Evolutionary conservation across 2,329 filamentous ascomycete species (phyloP).

Genomic region (Colletotrichum plurivorum): DNA sequence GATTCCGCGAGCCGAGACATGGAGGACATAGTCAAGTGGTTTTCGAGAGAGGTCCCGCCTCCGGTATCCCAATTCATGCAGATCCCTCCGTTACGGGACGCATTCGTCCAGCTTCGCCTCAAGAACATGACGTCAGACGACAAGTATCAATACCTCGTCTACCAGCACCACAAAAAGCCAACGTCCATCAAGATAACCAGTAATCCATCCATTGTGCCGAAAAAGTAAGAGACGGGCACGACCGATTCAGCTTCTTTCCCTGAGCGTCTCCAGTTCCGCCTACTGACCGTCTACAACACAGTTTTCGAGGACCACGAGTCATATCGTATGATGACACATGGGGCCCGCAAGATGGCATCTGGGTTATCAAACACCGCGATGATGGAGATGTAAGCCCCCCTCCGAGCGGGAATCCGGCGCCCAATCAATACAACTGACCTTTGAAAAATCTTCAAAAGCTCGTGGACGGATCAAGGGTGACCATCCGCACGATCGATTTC

Average conservation of each 20-base stretch:
- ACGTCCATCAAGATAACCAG: background rate
- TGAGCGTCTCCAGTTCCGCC: no score
- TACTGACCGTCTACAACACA: background rate
- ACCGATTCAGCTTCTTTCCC: no score
- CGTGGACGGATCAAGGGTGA: conserved; percentile 9
- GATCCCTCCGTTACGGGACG: background rate
- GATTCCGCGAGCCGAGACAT: background rate
- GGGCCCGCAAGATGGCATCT: conserved; percentile 8
- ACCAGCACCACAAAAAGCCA: background rate
- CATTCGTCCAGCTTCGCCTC: conserved; percentile 16
- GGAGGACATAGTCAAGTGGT: background rate
- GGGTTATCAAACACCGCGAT: conserved; percentile 11
- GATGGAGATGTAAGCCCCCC: background rate
- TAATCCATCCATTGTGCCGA: background rate
- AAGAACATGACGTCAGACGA: background rate
- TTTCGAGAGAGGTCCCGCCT: background rate
- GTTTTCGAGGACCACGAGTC: conserved; percentile 16
- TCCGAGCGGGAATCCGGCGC: no score
- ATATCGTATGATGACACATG: background rate
- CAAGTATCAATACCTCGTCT: conserved; percentile 21
- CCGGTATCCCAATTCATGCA: conserved; percentile 1
- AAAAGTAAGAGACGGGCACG: background rate
- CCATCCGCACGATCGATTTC: background rate
- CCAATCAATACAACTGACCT: no score
- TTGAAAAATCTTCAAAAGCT: background rate